phyloP scores from a whole-genome alignment of 2,329 filamentous ascomycete genomes.

The Penicillium crustosum region DNA sequence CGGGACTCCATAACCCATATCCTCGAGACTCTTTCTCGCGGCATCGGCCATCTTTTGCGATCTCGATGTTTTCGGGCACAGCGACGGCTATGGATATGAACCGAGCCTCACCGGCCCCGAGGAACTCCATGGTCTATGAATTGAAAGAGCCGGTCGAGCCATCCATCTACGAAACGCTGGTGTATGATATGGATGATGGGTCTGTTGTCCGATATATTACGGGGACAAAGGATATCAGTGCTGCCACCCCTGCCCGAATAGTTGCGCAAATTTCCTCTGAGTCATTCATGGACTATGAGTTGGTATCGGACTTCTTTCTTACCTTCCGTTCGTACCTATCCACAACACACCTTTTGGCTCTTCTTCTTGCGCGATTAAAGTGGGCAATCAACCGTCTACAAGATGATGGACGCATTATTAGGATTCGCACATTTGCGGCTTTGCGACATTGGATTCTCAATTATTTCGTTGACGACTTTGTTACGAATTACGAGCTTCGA shows the following conservation, averaged over 20 bases:
- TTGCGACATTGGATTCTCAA: constrained; percentile 97
- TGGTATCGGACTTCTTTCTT: constrained; percentile 96
- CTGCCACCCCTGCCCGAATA: constrained; percentile 84
- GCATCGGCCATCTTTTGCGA: constrained; percentile 36
- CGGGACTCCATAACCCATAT: constrained; percentile 27
- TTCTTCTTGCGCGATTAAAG: constrained; percentile 78
- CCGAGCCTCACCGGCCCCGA: constrained; percentile 34
- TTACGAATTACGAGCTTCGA: constrained; percentile 71
- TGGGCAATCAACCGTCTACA: constrained; percentile 82
- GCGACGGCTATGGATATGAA: constrained; percentile 33
- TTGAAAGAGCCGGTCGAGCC: constrained; percentile 63
- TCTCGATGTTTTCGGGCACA: constrained; percentile 39
- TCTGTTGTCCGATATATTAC: constrained; percentile 79
- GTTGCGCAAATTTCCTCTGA: constrained; percentile 97
- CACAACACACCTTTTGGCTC: constrained; percentile 71
- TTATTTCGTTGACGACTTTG: constrained; percentile 94
- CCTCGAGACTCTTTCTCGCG: constrained; percentile 26
- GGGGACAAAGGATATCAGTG: constrained; percentile 70
- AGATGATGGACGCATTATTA: constrained; percentile 87
- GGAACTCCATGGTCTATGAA: constrained; percentile 45
- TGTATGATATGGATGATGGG: constrained; percentile 77
- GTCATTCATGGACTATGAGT: constrained; percentile 91
- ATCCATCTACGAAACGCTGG: constrained; percentile 75
- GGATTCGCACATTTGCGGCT: constrained; percentile 92
- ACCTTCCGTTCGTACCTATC: constrained; percentile 89